A percentile compares a stretch with the other conserved stretches of the same genome.
phyloP scores from a whole-genome alignment of 2,329 filamentous ascomycete species.

The Dothiorella sarmentorum region DNA sequence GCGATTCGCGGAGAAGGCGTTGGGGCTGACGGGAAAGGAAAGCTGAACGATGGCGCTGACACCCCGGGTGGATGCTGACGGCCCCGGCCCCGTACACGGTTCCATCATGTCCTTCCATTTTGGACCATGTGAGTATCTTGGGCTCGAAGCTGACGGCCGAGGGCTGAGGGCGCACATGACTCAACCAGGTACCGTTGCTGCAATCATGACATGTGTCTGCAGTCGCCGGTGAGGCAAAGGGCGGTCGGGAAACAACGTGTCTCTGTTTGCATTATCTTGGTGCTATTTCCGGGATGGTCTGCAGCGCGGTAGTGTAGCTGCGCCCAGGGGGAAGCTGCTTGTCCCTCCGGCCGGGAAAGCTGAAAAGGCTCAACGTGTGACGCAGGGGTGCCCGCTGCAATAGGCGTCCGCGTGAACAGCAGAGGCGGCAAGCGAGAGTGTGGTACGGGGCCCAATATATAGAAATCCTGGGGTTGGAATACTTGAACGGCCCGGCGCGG shows the following conservation, averaged over 20 bases:
- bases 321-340: conserved; percentile 12
- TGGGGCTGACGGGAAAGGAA: background rate
- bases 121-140: background rate
- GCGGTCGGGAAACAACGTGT: conserved; percentile 11
- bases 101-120: conserved; percentile 13
- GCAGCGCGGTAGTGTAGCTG: conserved; percentile 1
- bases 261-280: conserved; percentile 11
- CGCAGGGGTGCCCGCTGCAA: conserved; percentile 6
- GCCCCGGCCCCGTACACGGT: background rate
- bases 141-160: background rate
- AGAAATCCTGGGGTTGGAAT: conserved; percentile 3
- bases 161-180: conserved; percentile 11
- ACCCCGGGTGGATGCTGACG: conserved; percentile 3
- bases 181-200: conserved; percentile 5
- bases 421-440: conserved; percentile 4
- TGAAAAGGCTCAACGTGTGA: background rate
- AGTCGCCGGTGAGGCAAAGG: background rate
- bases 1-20: conserved; percentile 8
- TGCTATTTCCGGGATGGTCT: conserved; percentile 12
- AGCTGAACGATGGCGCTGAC: conserved; percentile 11
- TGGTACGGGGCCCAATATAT: conserved; percentile 14
- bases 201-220: conserved; percentile 9
- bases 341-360: background rate
- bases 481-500: background rate
- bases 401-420: conserved; percentile 12